Percentiles rank a stretch among this genome's conserved stretches.
Conservation (phyloP, 331 rosid genomes). For the Phaseolus coccineus region DNA sequence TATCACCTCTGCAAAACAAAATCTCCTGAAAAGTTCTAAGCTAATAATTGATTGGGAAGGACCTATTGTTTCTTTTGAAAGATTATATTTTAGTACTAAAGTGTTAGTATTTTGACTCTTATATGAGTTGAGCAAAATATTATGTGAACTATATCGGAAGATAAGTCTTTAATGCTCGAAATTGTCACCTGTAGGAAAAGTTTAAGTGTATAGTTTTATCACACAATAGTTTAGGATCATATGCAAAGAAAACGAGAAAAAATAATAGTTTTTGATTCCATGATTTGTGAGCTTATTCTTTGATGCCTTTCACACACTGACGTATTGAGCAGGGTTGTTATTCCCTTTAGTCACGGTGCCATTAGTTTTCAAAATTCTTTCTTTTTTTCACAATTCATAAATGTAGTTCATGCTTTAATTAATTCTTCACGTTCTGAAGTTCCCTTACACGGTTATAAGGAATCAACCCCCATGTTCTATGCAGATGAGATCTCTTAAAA, state of each 20-base stretch:
- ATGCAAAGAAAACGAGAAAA: neutral
- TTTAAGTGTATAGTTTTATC: neutral
- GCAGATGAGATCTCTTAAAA: slow-evolving; percentile 50
- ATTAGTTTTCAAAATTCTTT: slow-evolving; percentile 10
- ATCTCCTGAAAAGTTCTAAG: neutral
- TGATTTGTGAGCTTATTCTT: slow-evolving; percentile 27
- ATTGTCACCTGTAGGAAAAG: neutral
- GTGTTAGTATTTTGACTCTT: neutral
- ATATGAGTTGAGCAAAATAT: neutral
- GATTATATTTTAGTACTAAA: neutral
- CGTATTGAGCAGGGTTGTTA: neutral
- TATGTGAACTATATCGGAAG: slow-evolving; percentile 9
- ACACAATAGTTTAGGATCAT: neutral
- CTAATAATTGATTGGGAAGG: slow-evolving; percentile 29
- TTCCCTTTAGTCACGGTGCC: slow-evolving; percentile 24
- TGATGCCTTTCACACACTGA: slow-evolving; percentile 34
- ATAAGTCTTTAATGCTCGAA: neutral
- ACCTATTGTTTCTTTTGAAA: neutral
- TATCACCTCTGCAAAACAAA: neutral
- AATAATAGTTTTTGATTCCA: slow-evolving; percentile 16
- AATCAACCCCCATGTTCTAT: slow-evolving; percentile 67
- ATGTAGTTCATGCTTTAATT: slow-evolving; percentile 37
- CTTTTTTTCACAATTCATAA: slow-evolving; percentile 17
- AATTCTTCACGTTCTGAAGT: slow-evolving; percentile 47
- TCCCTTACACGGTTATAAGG: slow-evolving; percentile 50